These are phyloP conservation scores for Xylariomycetidae sp. DNA, from an alignment of 2,329 filamentous ascomycete species.

Conservation along the genomic window DNA sequence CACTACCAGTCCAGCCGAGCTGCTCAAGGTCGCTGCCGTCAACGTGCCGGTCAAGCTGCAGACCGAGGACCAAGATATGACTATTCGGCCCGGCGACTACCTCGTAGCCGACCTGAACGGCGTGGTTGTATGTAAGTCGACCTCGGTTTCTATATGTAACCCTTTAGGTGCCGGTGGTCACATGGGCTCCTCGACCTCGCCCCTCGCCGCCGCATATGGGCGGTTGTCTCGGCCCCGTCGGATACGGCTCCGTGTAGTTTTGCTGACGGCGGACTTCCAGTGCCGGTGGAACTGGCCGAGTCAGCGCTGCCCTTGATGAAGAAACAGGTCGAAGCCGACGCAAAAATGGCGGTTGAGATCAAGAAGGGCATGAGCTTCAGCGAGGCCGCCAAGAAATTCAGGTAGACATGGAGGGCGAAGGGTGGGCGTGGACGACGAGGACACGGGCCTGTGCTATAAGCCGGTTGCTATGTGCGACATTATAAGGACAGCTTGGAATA, in stretches of 20 bases:
- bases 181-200: too few relatives aligned
- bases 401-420: too few relatives aligned
- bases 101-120: constrained; percentile 39
- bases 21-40: constrained; percentile 36
- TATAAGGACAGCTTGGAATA: too few relatives aligned
- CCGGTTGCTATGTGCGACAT: too few relatives aligned
- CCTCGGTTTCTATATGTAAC: too few relatives aligned
- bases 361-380: constrained; percentile 36
- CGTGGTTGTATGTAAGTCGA: constrained; percentile 37
- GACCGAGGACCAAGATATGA: constrained; percentile 31
- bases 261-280: too few relatives aligned
- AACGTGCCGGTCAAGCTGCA: constrained; percentile 34
- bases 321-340: constrained; percentile 36
- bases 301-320: constrained; percentile 34
- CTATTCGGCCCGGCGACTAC: constrained; percentile 37
- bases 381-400: constrained; percentile 38
- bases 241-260: too few relatives aligned
- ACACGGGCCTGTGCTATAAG: too few relatives aligned
- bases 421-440: too few relatives aligned
- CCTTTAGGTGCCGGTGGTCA: too few relatives aligned
- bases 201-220: too few relatives aligned
- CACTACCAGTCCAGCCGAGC: constrained; percentile 35
- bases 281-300: constrained; percentile 33
- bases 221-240: too few relatives aligned
- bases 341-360: constrained; percentile 35